phyloP scores from a whole-genome alignment of 2,329 filamentous ascomycete genomes.

The Monosporascus sp. region DNA sequence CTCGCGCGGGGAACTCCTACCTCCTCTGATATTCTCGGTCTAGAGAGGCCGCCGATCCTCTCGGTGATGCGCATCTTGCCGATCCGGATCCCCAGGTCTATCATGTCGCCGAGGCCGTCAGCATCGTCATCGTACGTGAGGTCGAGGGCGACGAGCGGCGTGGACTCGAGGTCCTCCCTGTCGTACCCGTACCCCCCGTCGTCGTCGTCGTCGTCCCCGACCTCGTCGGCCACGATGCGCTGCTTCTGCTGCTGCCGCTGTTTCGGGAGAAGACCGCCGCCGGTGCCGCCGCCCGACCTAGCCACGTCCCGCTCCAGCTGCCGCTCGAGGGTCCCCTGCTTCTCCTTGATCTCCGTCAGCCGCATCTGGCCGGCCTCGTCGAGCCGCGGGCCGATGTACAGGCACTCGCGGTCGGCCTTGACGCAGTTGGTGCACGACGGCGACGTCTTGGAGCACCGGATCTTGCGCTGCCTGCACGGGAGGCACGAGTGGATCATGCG shows the following conservation, averaged over 20 bases:
- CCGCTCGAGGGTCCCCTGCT: slow-evolving; percentile 66
- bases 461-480: slow-evolving; percentile 65
- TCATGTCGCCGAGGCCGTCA: slow-evolving; percentile 55
- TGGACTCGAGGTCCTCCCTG: slow-evolving; percentile 55
- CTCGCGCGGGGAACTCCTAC: slow-evolving; percentile 33
- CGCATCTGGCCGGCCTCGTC: slow-evolving; percentile 66
- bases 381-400: slow-evolving; percentile 63
- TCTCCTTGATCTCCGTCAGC: slow-evolving; percentile 73
- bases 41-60: slow-evolving; percentile 66
- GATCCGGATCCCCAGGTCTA: slow-evolving; percentile 67
- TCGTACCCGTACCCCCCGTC: slow-evolving; percentile 57
- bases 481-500: slow-evolving; percentile 65
- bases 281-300: slow-evolving; percentile 29
- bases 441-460: slow-evolving; percentile 68
- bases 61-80: slow-evolving; percentile 72
- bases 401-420: slow-evolving; percentile 48
- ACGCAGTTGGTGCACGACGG: slow-evolving; percentile 67
- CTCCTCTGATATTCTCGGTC: slow-evolving; percentile 67
- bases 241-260: slow-evolving; percentile 24
- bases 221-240: slow-evolving; percentile 42
- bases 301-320: slow-evolving; percentile 66
- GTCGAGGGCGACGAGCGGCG: slow-evolving; percentile 58
- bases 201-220: slow-evolving; percentile 54
- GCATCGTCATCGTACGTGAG: slow-evolving; percentile 62
- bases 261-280: slow-evolving; percentile 5